Conservation (phyloP, 2,329 filamentous ascomycete genomes). For the Diaporthe humulicola region DNA sequence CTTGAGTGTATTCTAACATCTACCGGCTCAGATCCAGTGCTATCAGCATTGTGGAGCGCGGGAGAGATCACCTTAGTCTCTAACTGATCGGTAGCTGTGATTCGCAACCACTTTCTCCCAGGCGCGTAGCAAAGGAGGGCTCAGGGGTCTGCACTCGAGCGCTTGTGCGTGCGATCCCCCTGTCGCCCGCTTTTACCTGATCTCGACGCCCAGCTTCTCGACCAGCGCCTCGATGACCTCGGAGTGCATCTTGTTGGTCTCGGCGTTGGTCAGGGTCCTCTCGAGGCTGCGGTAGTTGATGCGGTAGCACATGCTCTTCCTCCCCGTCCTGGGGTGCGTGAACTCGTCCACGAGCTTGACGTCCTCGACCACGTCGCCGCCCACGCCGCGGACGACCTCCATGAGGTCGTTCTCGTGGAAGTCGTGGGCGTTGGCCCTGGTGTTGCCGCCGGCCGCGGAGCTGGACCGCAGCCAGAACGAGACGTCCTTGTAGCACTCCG, state of each 20-base stretch:
- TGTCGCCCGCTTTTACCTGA: slow-evolving; percentile 66
- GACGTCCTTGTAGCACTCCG: slow-evolving; percentile 90
- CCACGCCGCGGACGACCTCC: slow-evolving; percentile 89
- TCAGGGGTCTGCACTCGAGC: neutral
- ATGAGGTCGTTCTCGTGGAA: slow-evolving; percentile 98
- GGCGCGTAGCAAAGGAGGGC: neutral
- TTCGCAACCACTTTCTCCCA: neutral
- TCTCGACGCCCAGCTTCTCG: slow-evolving; percentile 80
- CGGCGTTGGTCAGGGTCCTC: slow-evolving; percentile 86
- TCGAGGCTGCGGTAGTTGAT: slow-evolving; percentile 95
- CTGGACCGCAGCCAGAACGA: slow-evolving; percentile 85
- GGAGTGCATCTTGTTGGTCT: slow-evolving; percentile 83
- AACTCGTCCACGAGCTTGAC: slow-evolving; percentile 89
- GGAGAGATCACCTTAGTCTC: neutral
- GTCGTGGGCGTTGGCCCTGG: slow-evolving; percentile 54
- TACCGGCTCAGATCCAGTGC: neutral
- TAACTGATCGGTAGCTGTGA: neutral
- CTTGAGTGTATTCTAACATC: neutral
- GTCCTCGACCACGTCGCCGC: slow-evolving; percentile 88
- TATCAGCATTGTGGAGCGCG: neutral
- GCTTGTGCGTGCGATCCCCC: neutral
- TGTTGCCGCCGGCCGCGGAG: slow-evolving; percentile 62
- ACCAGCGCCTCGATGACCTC: slow-evolving; percentile 75
- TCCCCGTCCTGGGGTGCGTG: slow-evolving; percentile 85
- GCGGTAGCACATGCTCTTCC: slow-evolving; percentile 89